These are phyloP conservation scores for Venturia aucupariae DNA, from an alignment of 2,329 filamentous ascomycete genomes.

Conservation along the genomic window DNA sequence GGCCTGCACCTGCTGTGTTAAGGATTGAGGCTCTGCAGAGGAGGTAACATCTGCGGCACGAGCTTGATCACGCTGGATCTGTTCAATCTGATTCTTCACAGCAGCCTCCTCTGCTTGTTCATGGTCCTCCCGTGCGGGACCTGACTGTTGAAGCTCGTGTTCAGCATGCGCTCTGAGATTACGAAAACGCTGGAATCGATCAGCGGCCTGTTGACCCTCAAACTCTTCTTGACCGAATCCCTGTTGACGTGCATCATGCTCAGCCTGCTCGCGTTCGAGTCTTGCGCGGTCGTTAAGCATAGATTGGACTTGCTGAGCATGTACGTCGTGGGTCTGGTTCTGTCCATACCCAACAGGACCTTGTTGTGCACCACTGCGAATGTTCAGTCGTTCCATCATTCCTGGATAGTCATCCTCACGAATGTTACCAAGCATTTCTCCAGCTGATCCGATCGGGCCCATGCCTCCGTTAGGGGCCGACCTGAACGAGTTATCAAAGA, in stretches of 20 bases:
- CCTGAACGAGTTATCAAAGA: slow-evolving; percentile 56
- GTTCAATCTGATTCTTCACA: slow-evolving; percentile 25
- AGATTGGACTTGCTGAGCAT: slow-evolving; percentile 47
- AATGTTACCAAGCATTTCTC: slow-evolving; percentile 36
- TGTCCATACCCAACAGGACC: slow-evolving; percentile 30
- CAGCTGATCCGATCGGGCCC: slow-evolving; percentile 36
- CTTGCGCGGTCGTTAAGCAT: slow-evolving; percentile 54
- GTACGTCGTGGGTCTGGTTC: slow-evolving; percentile 35
- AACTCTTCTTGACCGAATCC: slow-evolving; percentile 34
- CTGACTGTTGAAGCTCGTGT: slow-evolving; percentile 31
- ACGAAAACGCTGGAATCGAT: slow-evolving; percentile 77
- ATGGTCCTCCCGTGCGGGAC: slow-evolving; percentile 10
- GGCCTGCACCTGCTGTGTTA: slow-evolving; percentile 79
- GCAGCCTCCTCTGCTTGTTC: slow-evolving; percentile 20
- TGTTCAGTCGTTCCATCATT: slow-evolving; percentile 52
- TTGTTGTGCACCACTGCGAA: slow-evolving; percentile 32
- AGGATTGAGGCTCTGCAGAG: slow-evolving; percentile 35
- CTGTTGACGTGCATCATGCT: slow-evolving; percentile 39
- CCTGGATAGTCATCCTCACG: slow-evolving; percentile 63
- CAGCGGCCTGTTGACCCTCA: slow-evolving; percentile 39
- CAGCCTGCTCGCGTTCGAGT: slow-evolving; percentile 52
- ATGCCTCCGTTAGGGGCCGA: slow-evolving; percentile 30
- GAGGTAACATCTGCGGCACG: slow-evolving; percentile 16
- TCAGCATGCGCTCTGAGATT: slow-evolving; percentile 67
- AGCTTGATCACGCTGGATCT: slow-evolving; percentile 19